Conservation (phyloP, 2,329 filamentous ascomycete genomes). For the Blastomyces gilchristii region DNA sequence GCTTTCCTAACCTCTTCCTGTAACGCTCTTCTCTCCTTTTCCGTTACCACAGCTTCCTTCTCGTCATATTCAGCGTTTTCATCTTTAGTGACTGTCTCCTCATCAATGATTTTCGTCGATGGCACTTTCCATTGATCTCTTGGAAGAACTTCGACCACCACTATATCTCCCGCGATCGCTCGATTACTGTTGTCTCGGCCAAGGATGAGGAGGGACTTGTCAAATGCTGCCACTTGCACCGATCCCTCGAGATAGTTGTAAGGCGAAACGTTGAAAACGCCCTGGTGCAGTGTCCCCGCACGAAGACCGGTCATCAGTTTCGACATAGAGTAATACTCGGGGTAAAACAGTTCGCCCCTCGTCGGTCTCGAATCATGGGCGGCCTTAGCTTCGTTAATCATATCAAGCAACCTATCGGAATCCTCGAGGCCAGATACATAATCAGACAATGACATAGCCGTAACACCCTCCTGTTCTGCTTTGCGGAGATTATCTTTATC, state of each 20-base stretch:
- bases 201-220: constrained; percentile 75
- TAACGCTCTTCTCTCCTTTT: constrained; percentile 73
- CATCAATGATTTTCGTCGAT: constrained; percentile 90
- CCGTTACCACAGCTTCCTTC: constrained; percentile 67
- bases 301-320: constrained; percentile 92
- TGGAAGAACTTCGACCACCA: constrained; percentile 85
- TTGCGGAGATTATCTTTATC: constrained; percentile 80
- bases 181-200: constrained; percentile 95
- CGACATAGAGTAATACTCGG: constrained; percentile 79
- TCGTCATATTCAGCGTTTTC: constrained; percentile 82
- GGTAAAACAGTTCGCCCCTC: constrained; percentile 65
- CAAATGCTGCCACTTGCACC: constrained; percentile 80
- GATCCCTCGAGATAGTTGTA: constrained; percentile 97
- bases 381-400: constrained; percentile 75
- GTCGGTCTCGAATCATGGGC: constrained; percentile 54
- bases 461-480: constrained; percentile 63
- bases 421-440: constrained; percentile 82
- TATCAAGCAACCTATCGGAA: constrained; percentile 75
- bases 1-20: constrained; percentile 85
- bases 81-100: constrained; percentile 81
- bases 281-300: constrained; percentile 80
- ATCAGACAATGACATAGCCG: constrained; percentile 56
- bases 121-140: constrained; percentile 96
- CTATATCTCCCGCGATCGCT: constrained; percentile 80
- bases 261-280: constrained; percentile 87